A percentile compares a stretch with the other conserved stretches of the same genome.
phyloP scores from a whole-genome alignment of 495 filamentous ascomycete genomes.

The Penicillium canescens region DNA sequence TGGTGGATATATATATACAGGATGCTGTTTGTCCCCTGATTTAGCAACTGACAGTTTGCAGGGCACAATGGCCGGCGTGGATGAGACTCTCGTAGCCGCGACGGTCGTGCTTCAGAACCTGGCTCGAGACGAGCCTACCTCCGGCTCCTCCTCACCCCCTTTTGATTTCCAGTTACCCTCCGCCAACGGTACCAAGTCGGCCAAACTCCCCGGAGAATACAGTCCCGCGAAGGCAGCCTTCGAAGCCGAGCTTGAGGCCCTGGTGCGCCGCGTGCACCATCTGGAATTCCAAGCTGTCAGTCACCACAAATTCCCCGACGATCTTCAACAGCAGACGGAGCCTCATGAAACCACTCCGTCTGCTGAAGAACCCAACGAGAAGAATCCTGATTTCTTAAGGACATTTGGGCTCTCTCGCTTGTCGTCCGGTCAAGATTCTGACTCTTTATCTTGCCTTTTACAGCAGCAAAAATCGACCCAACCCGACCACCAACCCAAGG shows the following conservation, averaged over 20 bases:
- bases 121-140: conserved; percentile 48
- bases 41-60: conserved; percentile 28
- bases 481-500: conserved; percentile 27
- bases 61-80: conserved; percentile 58
- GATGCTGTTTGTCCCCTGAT: neutral
- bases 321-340: conserved; percentile 20
- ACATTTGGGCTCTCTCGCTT: conserved; percentile 43
- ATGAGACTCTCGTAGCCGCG: conserved; percentile 62
- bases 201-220: conserved; percentile 64
- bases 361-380: conserved; percentile 51
- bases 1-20: neutral
- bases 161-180: conserved; percentile 40
- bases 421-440: conserved; percentile 40
- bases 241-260: conserved; percentile 68
- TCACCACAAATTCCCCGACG: conserved; percentile 60
- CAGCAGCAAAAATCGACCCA: conserved; percentile 43
- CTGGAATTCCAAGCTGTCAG: conserved; percentile 67
- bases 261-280: conserved; percentile 65
- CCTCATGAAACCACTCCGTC: conserved; percentile 56
- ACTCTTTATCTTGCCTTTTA: conserved; percentile 38
- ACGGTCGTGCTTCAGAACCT: conserved; percentile 63
- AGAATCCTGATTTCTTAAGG: conserved; percentile 37
- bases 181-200: conserved; percentile 42
- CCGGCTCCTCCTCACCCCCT: conserved; percentile 40
- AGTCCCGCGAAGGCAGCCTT: conserved; percentile 65